phyloP scores from a whole-genome alignment of 148 eudicot species.

The Nepenthes gracilis region DNA sequence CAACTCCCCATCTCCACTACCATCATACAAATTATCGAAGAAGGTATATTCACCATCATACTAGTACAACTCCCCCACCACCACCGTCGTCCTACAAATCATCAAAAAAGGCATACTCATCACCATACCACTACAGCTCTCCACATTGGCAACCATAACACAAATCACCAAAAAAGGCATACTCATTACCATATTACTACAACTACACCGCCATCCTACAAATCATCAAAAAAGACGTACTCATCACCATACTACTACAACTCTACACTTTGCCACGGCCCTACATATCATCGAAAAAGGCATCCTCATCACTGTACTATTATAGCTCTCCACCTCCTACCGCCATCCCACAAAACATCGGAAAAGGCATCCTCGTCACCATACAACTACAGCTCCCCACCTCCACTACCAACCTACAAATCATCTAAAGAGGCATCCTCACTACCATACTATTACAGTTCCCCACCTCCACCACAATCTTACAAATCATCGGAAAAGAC shows the following conservation, averaged over 20 bases:
- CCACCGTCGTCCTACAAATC: too few species aligned
- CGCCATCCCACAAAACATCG: background rate
- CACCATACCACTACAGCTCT: too few species aligned
- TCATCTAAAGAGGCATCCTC: too few species aligned
- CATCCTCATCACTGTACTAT: background rate
- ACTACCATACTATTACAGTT: too few species aligned
- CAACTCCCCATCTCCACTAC: conserved; percentile 2
- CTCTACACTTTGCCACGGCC: background rate
- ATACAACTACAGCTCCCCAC: background rate
- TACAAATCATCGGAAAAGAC: background rate
- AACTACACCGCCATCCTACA: background rate
- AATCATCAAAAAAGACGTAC: background rate
- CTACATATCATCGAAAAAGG: background rate
- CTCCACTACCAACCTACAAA: too few species aligned
- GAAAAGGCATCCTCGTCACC: background rate
- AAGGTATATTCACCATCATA: too few species aligned
- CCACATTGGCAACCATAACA: too few species aligned
- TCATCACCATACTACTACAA: background rate
- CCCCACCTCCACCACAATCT: background rate
- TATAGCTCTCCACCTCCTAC: background rate
- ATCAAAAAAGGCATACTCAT: too few species aligned
- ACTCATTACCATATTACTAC: too few species aligned
- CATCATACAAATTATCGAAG: background rate
- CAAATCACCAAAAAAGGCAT: too few species aligned
- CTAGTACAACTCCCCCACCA: too few species aligned